Evolutionary conservation across 192 early-diverging fungal genomes (phyloP).

Genomic region (Mortierella hygrophila): DNA sequence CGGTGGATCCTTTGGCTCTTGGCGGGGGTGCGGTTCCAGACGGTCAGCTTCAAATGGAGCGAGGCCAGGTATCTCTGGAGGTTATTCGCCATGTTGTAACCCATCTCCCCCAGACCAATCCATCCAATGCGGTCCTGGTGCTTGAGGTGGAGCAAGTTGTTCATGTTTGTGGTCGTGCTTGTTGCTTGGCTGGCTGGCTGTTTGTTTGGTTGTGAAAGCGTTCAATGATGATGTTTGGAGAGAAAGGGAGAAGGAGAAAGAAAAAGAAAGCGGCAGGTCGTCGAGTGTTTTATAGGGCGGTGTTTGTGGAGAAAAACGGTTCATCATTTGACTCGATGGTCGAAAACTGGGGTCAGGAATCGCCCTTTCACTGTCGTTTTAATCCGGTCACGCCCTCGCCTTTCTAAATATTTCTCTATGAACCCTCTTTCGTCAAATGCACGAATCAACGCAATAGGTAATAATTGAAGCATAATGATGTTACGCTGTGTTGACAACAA

Average conservation of each 20-base stretch:
- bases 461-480: background rate
- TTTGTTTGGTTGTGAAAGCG: background rate
- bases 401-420: background rate
- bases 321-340: background rate
- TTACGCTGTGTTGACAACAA: background rate
- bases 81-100: constrained; percentile 69
- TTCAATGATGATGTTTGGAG: too few relatives aligned
- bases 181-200: background rate
- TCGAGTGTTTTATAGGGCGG: background rate
- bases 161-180: constrained; percentile 11
- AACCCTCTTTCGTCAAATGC: background rate
- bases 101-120: constrained; percentile 54
- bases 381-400: constrained; percentile 1
- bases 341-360: background rate
- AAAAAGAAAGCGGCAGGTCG: background rate
- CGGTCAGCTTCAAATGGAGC: constrained; percentile 56
- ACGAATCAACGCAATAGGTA: background rate
- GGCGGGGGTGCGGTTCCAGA: constrained; percentile 72
- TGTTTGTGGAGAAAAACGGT: background rate
- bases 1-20: constrained; percentile 60
- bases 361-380: background rate
- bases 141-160: constrained; percentile 42
- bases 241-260: background rate
- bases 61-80: constrained; percentile 64
- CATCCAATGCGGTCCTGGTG: constrained; percentile 52